Conservation (phyloP, 2,329 filamentous ascomycete species). For the Ophiocordyceps polyrhachis-furcata region DNA sequence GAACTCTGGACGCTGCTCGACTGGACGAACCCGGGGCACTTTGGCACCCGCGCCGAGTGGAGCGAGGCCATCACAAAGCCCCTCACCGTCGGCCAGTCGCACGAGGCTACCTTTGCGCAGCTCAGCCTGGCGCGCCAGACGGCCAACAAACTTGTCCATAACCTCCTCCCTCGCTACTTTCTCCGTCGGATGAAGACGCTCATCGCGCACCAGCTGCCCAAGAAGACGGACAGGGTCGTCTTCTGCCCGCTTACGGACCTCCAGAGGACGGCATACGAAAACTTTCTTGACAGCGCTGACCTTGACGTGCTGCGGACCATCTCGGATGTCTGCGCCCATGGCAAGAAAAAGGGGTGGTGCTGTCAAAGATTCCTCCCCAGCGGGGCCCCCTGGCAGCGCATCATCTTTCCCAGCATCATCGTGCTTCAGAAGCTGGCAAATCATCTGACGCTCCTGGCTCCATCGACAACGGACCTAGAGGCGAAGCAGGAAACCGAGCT, state of each 20-base stretch:
- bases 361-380: slow-evolving; percentile 43
- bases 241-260: slow-evolving; percentile 80
- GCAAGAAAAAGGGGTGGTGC: slow-evolving; percentile 58
- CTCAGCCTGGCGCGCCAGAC: slow-evolving; percentile 65
- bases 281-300: slow-evolving; percentile 51
- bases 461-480: slow-evolving; percentile 37
- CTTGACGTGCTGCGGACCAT: slow-evolving; percentile 50
- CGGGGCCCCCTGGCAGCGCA: slow-evolving; percentile 49
- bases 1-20: slow-evolving; percentile 93
- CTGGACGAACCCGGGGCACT: slow-evolving; percentile 77
- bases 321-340: slow-evolving; percentile 47
- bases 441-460: slow-evolving; percentile 77
- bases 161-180: slow-evolving; percentile 78
- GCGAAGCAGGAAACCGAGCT: slow-evolving; percentile 68
- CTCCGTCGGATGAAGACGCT: slow-evolving; percentile 81
- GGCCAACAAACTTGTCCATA: slow-evolving; percentile 67
- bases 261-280: slow-evolving; percentile 68
- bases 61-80: slow-evolving; percentile 59
- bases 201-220: slow-evolving; percentile 81
- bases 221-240: slow-evolving; percentile 84
- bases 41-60: slow-evolving; percentile 53
- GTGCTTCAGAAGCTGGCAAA: slow-evolving; percentile 78
- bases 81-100: slow-evolving; percentile 72
- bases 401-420: slow-evolving; percentile 72
- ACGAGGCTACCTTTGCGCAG: slow-evolving; percentile 72